A percentile compares a stretch with the other conserved stretches of the same genome.
These are phyloP conservation scores for Lactarius hengduanensis DNA, from an alignment of 768 basidiomycete species.

Conservation along the genomic window DNA sequence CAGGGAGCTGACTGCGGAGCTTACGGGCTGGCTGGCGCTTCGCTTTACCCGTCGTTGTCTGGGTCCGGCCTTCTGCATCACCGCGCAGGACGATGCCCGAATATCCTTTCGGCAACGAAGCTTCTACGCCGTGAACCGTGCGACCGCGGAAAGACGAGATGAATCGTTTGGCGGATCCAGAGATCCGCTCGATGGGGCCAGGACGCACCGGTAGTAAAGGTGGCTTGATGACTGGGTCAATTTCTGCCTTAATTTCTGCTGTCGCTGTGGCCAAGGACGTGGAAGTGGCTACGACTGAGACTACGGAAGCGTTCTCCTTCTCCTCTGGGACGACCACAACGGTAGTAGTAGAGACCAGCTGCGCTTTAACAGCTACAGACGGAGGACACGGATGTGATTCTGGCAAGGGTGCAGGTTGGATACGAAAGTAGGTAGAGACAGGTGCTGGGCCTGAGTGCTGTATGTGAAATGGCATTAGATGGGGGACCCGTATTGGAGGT, in stretches of 20 bases:
- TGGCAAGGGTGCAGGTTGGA: slow-evolving; percentile 40
- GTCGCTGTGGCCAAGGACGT: neutral
- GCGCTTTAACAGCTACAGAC: neutral
- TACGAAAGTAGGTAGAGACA: slow-evolving; percentile 69
- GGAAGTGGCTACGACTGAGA: neutral
- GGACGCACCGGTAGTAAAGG: neutral
- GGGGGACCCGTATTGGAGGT: slow-evolving; percentile 38
- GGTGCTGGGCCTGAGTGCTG: slow-evolving; percentile 67
- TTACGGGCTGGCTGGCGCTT: slow-evolving; percentile 31
- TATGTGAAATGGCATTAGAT: slow-evolving; percentile 85
- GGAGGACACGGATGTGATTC: neutral
- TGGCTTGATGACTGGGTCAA: neutral
- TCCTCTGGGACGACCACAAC: neutral
- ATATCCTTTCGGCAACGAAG: slow-evolving; percentile 66
- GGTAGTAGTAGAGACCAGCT: slow-evolving; percentile 1
- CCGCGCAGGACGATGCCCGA: slow-evolving; percentile 58
- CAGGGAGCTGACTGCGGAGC: slow-evolving; percentile 34
- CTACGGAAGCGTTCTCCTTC: neutral
- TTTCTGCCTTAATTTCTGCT: neutral
- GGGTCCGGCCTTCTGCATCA: slow-evolving; percentile 27
- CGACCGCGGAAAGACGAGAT: slow-evolving; percentile 74
- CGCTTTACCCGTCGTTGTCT: slow-evolving; percentile 32
- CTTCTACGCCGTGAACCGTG: slow-evolving; percentile 62
- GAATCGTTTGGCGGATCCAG: slow-evolving; percentile 39
- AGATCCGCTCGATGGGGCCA: slow-evolving; percentile 16